Evolutionary conservation across 495 filamentous ascomycete species (phyloP).

Genomic region (Gamarada debralockiae): DNA sequence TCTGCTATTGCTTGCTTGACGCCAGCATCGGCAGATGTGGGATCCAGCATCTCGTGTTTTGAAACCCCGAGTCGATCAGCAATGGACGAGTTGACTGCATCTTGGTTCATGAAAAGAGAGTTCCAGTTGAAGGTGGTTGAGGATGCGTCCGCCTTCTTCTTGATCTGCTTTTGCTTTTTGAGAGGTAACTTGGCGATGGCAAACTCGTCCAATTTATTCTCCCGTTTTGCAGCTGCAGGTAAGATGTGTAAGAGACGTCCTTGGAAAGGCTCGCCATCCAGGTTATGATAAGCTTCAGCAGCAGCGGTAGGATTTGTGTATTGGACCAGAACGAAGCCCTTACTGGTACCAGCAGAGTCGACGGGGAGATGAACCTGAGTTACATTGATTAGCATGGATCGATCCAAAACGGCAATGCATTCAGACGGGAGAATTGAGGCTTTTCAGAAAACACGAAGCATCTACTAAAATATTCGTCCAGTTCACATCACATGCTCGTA

Average conservation of each 20-base stretch:
- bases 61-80: slow-evolving; percentile 81
- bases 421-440: slow-evolving; percentile 18
- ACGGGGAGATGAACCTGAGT: slow-evolving; percentile 76
- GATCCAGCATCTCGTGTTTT: slow-evolving; percentile 88
- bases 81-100: slow-evolving; percentile 90
- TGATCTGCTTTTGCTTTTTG: slow-evolving; percentile 89
- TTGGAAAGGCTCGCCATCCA: slow-evolving; percentile 83
- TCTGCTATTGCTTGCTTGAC: slow-evolving; percentile 97
- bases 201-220: slow-evolving; percentile 80
- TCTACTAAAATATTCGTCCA: slow-evolving; percentile 62
- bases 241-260: slow-evolving; percentile 88
- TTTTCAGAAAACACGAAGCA: slow-evolving; percentile 42
- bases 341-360: slow-evolving; percentile 61
- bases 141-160: slow-evolving; percentile 72
- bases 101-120: slow-evolving; percentile 94
- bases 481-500: slow-evolving; percentile 51
- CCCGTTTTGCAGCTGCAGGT: slow-evolving; percentile 73
- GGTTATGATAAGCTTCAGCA: slow-evolving; percentile 64
- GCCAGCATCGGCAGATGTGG: slow-evolving; percentile 87
- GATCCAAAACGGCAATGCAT: not conserved
- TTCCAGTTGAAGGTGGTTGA: slow-evolving; percentile 91
- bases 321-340: slow-evolving; percentile 87
- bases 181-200: slow-evolving; percentile 82
- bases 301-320: slow-evolving; percentile 67
- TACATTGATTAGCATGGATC: slow-evolving; percentile 27